Evolutionary conservation across 2,329 filamentous ascomycete genomes (phyloP), one percentile per base, ranked within the genome.

Genomic region (Neonectria magnoliae): DNA sequence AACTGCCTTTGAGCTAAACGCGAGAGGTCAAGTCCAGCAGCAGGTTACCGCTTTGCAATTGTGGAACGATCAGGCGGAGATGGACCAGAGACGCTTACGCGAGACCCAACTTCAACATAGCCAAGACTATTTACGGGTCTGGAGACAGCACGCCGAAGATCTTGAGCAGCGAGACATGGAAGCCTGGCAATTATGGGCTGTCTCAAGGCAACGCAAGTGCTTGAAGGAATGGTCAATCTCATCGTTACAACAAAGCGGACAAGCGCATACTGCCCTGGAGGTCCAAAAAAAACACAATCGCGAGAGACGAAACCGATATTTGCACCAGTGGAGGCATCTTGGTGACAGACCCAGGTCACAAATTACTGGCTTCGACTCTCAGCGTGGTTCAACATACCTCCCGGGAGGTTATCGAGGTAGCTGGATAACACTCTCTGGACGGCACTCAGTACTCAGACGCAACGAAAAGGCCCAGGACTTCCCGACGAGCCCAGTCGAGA

Each of bases 201-300:
- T 62, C 13, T 74, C 73, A 54, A 75, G 75, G 55, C 77, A 79
- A 59, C 76, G 73, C 8, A 74, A 77, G 20, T 75, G 67, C 54
- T 57, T 80, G 20, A 81, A 80, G 57, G 64, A 64, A 9, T 81
- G 79, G 79, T 78, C 78, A 1, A 80, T 78, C 47, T 76, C 77
- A 18, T 73, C 78, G 11, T 55, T 81, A 29, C 79, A 80, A 54
- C 76, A 75, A 48, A 74, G 76, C 51, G 79, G 79, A 1, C 78
- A 80, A 54, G 79, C 75, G 10, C 79, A 81, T 57, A 80, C 79
- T 3, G 79, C 79, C 9, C 66, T 60, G 6, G 76, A 75, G 58
- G 77, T 77, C 14, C 68, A 68, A 18, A 73, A 76, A 61, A 78
- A 76, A 56, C 71, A 78, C 54, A 72, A 74, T 33, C 71, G 73